Base-by-base conservation (phyloP, 768 basidiomycete genomes). In the Agaricus subrufescens region DNA sequence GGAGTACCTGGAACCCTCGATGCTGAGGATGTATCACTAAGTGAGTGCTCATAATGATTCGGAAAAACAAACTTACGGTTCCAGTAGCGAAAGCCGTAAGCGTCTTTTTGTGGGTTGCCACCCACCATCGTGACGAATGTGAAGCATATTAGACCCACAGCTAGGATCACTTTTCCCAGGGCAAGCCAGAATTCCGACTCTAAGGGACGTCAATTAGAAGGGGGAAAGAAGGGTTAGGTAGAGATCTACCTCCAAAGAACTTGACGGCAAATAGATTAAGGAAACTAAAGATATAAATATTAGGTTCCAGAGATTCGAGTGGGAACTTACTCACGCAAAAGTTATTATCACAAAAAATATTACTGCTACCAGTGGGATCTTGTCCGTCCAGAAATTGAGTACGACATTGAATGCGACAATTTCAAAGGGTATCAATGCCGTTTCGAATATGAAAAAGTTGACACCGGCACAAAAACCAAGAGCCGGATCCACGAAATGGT, bases 81-180 rank as follows among this genome's bases (percentile, higher is more conserved):
- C 78, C 79, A 83, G 58, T 73, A 69, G n/a, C 80, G 68, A 58
- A 83, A 82, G 8, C 81, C 82, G 62, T 80, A 84, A 2, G 61
- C 73, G 55, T 84, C 80, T 48, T 73, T 78, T 26, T 74, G 58
- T 2, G 82, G 83, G 63, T 83, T 83, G 6, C 82, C 83, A 12
- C 83, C 83, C 9, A 81, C 75, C 83, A 84, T 83, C 12, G 79
- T 80, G 34, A 83, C 65, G 55, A 84, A 81, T 3, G 83, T 83
- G 63, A 82, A 83, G 10, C 65, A 54, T 54, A 81, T 76, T 9
- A 84, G 63, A n/a, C 77, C 75, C 43, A 73, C 58, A 9, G 75
- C 75, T 2, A 84, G 67, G 19, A 77, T 60, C 10, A 78, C 75
- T 60, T 83, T 83, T 26, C 80, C 80, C 14, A 77, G 59, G 25